Base-by-base conservation (phyloP, 2,329 filamentous ascomycete genomes). In the Ceratocystis cacaofunesta region DNA sequence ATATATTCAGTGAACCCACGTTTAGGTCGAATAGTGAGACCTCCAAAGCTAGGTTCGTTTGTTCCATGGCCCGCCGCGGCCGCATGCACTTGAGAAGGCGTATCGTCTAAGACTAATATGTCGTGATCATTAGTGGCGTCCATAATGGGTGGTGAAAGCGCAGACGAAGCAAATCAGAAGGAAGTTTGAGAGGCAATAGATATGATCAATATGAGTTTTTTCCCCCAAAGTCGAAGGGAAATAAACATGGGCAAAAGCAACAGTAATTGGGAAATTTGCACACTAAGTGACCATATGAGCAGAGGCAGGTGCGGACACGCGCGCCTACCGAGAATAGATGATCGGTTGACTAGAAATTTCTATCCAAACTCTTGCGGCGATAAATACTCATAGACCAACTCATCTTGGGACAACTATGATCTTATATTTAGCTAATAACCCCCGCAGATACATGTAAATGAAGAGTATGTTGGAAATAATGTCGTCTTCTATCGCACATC, bases 401-500 rank as follows among this genome's bases (percentile, higher is more conserved):
- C 55, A 58, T 58, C 52, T 30, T n/a, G 28, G 12, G 10, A 41
- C 36, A 15, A 15, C 10, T 1, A 1, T 15, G 10, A 41, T 41
- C 10, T 41, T 41, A 15, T 41, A 41, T 41, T 41, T 41, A 15
- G 36, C 36, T 41, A 41, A 41, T 15, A 41, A 41, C 10, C 36
- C 15, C 36, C 3, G 25, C 28, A 10, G 28, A 19, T 19, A 36
- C 15, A 10, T n/a, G 28, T 25, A 17, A 25, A 2, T 30, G 12
- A 8, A 30, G 32, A 36, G 12, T 17, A 36, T 36, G n/a, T 19
- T 15, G 8, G 2, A 36, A 8, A 32, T 65, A 28, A 19, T 64
- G 17, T 4, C 15, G 44, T n/a, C 65, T 15, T 28, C 12, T 73
- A 79, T 69, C 75, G 76, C 68, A 95, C 86, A 73, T 94, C 89